These are phyloP conservation scores for Clarireedia homoeocarpa DNA, from an alignment of 2,329 filamentous ascomycete genomes.

Conservation along the genomic window DNA sequence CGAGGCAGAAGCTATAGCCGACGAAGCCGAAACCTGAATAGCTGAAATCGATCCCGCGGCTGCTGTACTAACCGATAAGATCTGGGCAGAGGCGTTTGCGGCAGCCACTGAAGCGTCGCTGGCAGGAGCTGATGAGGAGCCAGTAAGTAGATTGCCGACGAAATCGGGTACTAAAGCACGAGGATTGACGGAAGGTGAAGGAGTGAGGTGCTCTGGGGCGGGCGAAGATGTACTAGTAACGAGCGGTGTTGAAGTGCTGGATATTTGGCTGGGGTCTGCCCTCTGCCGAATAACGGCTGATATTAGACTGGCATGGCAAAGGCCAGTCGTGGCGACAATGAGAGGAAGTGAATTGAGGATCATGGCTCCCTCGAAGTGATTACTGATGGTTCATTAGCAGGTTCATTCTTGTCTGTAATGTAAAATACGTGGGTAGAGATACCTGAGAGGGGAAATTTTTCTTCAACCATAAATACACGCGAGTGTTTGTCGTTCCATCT, in stretches of 20 bases:
- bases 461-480: not conserved
- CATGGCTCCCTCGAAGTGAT: not conserved
- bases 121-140: not conserved
- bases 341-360: not conserved
- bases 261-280: not conserved
- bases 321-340: not conserved
- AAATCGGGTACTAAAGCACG: not conserved
- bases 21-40: not conserved
- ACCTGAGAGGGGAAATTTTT: not conserved
- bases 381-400: not conserved
- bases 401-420: not conserved
- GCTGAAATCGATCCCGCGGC: not conserved
- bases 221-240: not conserved
- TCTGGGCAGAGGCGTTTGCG: not conserved
- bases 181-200: not conserved
- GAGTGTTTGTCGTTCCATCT: not conserved
- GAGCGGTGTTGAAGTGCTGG: not conserved
- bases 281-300: not conserved
- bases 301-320: slow-evolving; percentile 1
- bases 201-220: not conserved
- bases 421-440: not conserved
- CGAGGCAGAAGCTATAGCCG: not conserved
- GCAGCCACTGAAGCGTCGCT: not conserved
- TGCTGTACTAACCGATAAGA: not conserved
- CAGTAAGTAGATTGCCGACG: not conserved